Base-by-base conservation (phyloP, 2,329 filamentous ascomycete genomes). In the Aspergillus intermedius region DNA sequence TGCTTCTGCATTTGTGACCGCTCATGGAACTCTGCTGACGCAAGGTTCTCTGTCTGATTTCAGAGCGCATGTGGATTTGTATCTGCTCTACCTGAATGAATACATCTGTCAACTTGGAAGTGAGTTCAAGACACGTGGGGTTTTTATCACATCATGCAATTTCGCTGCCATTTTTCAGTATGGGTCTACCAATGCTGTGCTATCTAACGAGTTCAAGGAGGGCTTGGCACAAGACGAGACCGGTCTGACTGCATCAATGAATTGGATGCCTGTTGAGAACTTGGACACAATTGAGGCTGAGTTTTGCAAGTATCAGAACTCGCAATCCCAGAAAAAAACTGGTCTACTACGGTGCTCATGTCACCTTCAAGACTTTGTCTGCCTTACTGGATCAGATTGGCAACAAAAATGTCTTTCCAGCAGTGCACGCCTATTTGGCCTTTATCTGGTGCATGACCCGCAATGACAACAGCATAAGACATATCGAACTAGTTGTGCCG, bases 121-220 rank as follows among this genome's bases (percentile, higher is more conserved):
- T 1, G 74, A 72, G 42, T 78, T 73, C 65, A 77, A 73, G 50
- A 74, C 79, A 44, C 72, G 77, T 51, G 80, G 79, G 0, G 73
- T 78, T 3, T 76, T 77, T 47, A 70, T 82, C 12, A 74, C 74
- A 2, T 74, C 80, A 5, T 72, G 74, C 6, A 80, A 81, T 52
- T 72, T 80, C 44, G 73, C 78, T 2, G 73, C 74, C 2, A 68
- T 83, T n/a, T 74, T 83, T 45, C 74, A 78, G 45, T 81, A 80
- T 55, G 80, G 79, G 1, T 59, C 66, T 3, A 57, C 71, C 5
- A 60, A 72, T 2, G 61, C 61, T 45, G 52, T 65, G 3, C 54
- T 67, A 44, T 53, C 55, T 1, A 46, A 46, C 9, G 61, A 66
- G 40, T 62, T 70, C 8, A 52, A 62, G 17, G 53, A 54, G 43